Percentiles rank a stretch among this genome's conserved stretches.
phyloP scores from a whole-genome alignment of 1,284 basidiomycete species.

The Ganoderma lingzhi region DNA sequence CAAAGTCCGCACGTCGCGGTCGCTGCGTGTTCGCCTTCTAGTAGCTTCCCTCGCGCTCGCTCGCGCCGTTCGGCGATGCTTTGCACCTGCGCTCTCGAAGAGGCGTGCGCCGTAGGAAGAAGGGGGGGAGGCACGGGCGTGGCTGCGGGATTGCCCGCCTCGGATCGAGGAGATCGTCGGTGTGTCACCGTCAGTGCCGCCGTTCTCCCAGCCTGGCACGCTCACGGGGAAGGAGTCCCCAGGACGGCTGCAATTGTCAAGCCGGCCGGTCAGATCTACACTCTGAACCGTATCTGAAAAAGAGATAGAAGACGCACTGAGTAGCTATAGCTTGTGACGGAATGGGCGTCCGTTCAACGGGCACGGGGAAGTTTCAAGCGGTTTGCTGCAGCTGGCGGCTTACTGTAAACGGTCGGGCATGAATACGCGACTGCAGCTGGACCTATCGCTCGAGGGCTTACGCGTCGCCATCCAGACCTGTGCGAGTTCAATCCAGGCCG shows the following conservation, averaged over 20 bases:
- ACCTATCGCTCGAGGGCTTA: not conserved
- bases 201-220: not conserved
- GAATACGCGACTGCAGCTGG: not conserved
- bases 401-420: not conserved
- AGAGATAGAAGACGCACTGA: not conserved
- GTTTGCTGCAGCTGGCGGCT: not conserved
- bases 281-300: conserved; percentile 5
- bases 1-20: not conserved
- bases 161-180: conserved; percentile 1
- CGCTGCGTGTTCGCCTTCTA: conserved; percentile 1
- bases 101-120: not conserved
- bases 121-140: not conserved
- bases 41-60: not conserved
- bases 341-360: not conserved
- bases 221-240: not conserved
- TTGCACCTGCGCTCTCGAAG: not conserved
- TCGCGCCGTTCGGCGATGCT: not conserved
- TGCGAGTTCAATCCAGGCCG: not conserved
- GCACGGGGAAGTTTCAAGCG: not conserved
- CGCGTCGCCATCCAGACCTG: not conserved
- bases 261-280: not conserved
- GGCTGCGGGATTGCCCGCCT: not conserved
- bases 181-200: not conserved
- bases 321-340: not conserved
- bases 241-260: not conserved